Percentiles rank a stretch among this genome's conserved stretches.
These are phyloP conservation scores for Micractinium sp. DNA, from an alignment of 139 green algal genomes.

Conservation along the genomic window DNA sequence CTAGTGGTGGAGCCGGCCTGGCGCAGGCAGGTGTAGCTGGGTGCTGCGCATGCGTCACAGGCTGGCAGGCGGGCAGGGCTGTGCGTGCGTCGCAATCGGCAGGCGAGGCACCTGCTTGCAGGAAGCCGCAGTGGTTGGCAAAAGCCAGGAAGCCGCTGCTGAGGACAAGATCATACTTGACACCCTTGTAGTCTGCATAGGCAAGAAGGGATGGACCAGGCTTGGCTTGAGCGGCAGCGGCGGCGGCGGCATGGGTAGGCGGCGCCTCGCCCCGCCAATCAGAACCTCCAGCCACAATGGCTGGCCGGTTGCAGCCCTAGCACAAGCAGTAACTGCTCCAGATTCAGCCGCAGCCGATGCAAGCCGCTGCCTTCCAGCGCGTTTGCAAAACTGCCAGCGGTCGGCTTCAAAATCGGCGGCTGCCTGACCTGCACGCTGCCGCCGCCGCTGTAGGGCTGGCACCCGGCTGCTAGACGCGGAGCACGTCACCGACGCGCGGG, in stretches of 20 bases:
- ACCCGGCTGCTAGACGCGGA: background rate
- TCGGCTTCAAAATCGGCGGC: background rate
- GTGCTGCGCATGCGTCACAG: too few relatives aligned
- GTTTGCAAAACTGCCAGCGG: too few relatives aligned
- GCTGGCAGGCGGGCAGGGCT: background rate
- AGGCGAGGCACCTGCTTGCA: constrained; percentile 31
- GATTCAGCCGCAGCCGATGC: too few relatives aligned
- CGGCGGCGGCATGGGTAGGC: too few relatives aligned
- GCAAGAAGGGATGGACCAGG: background rate
- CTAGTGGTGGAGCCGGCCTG: too few relatives aligned
- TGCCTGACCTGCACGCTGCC: background rate
- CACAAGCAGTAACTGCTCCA: too few relatives aligned
- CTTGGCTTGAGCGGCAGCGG: background rate
- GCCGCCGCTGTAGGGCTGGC: background rate
- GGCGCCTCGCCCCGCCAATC: too few relatives aligned
- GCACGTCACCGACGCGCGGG: background rate
- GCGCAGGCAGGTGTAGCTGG: background rate
- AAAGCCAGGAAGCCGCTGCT: constrained; percentile 90
- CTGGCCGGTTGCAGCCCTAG: too few relatives aligned
- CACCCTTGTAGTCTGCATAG: background rate
- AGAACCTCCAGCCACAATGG: too few relatives aligned
- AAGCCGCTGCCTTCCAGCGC: too few relatives aligned
- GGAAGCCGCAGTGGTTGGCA: constrained; percentile 75
- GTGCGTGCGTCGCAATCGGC: background rate
- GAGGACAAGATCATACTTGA: constrained; percentile 79